Evolutionary conservation across 2,329 filamentous ascomycete species (phyloP), one percentile per base, ranked within the genome.

Genomic region (Aspergillus awamori): DNA sequence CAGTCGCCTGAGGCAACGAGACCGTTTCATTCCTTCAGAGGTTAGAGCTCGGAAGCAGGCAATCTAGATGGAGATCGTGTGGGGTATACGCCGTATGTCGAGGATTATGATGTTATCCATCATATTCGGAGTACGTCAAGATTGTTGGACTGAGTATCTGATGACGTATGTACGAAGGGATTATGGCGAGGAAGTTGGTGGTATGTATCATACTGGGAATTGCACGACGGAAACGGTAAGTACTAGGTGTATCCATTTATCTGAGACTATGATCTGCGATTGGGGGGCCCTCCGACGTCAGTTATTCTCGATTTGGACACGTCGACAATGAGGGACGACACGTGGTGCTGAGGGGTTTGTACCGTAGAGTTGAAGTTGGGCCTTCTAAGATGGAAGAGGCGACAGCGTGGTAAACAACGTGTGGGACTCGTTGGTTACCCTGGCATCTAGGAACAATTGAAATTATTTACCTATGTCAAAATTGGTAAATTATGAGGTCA

Each of bases 301-400:
- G 15, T 30, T n/a, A 33, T 20, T 30, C 47, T 51, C 26, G 24
- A 51, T 62, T 60, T 56, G 52, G 64, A 66, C 62, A 66, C 55
- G 57, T 63, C 63, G 58, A 56, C 47, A 58, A 60, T 33, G 49
- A 51, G 47, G 45, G 17, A 48, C 39, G 41, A 62, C 64, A 63
- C 63, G 63, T 66, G 64, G 60, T 57, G 55, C 28, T 47, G 64
- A 63, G 58, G 60, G 62, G 58, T 51, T 58, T 43, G 39, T 30
- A 36, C 10, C n/a, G 15, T 49, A 47, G 28, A 11, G 15, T 49
- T 51, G 47, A 51, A 33, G 47, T 51, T 17, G 47, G 47, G 26
- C 47, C 15, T 28, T 5, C 22, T 10, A 8, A n/a, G 8, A 43
- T 43, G 13, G 17, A 11, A 43, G 41, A 22, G 17, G n/a, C 41